Base-by-base conservation (phyloP, 768 basidiomycete genomes). In the Termitomyces sp. region DNA sequence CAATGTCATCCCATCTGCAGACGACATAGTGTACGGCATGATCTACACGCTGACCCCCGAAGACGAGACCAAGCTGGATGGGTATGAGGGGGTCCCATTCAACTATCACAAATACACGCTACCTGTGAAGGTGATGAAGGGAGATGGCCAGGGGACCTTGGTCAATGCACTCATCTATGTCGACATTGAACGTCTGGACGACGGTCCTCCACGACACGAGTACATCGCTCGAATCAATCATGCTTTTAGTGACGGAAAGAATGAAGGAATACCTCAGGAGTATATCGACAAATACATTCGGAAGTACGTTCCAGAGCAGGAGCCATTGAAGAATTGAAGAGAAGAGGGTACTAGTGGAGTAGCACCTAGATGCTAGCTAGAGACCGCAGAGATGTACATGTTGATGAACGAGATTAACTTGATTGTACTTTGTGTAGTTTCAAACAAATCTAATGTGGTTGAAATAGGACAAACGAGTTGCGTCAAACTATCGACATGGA, bases 191-290 rank as follows among this genome's bases (percentile, higher is more conserved):
- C 64, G 73, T 44, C 57, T 66, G 50, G 56, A 50, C 15, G 67
- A 68, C 27, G 70, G 74, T 12, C 50, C 57, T 6, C 71, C 75
- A 6, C 66, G 66, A 58, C 61, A 63, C 41, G 78, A 80, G 61
- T 81, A 80, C 58, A 73, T 80, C 31, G 58, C 61, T 53, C 68
- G 77, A 12, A 77, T 81, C 67, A 79, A 80, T 55, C 68, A 63
- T 63, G 77, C 68, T 4, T 76, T 80, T 25, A 65, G 59, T 22
- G 77, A 81, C 61, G 77, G 70, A 0, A 42, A 74, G 53, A 57
- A 63, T 46, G 64, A 69, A 33, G 76, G 76, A 1, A 64, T 80
- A 23, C 71, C 78, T 1, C 41, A 61, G 51, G 70, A 67, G 4
- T 80, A 80, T 54, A 68, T 81, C 50, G 69, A 76, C 10, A 74